Evolutionary conservation across 768 basidiomycete species (phyloP), one percentile per base, ranked within the genome.

Genomic region (Naematelia encephala): DNA sequence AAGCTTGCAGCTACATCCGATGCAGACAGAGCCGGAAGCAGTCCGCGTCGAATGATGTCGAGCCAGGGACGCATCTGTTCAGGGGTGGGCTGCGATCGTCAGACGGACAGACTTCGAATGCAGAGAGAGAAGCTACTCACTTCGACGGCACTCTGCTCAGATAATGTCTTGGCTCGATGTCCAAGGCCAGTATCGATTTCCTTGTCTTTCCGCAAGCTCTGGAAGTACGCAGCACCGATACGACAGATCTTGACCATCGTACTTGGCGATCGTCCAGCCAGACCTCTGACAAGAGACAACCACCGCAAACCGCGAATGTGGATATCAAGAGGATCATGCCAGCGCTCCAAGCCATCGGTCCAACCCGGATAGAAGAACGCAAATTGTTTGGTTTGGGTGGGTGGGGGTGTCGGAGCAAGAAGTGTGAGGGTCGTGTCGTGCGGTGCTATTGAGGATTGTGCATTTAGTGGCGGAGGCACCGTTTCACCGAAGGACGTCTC

Each of bases 281-380:
- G 87, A 51, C 90, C 80, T 0, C 90, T 87, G 59, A 91, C 80
- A 71, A 91, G 88, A 55, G 81, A 81, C 80, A 96, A 81, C 42
- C 92, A 79, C 14, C 90, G 88, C 62, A 91, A 86, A 25, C 90
- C 82, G 45, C 91, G 84, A 67, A 85, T 82, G 57, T 84, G 79
- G 30, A 96, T 74, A 68, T 94, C 91, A 44, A 86, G 86, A 51
- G 85, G 72, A 0, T 80, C 80, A 5, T 80, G 77, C 71, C 87
- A 87, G 27, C 85, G 66, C 3, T 89, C 89, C 27, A 93, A 79
- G 50, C 82, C 81, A 46, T 87, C 83, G 13, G 78, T 75, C 92
- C 92, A 97, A 56, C 85, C 81, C 12, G 90, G 88, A 75, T 87
- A 94, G 82, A 96, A 97, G 81, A 90, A 96, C 4, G 90, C 83